These are phyloP conservation scores for Sesbania bispinosa DNA, from an alignment of 306 rosid species.

Conservation along the genomic window DNA sequence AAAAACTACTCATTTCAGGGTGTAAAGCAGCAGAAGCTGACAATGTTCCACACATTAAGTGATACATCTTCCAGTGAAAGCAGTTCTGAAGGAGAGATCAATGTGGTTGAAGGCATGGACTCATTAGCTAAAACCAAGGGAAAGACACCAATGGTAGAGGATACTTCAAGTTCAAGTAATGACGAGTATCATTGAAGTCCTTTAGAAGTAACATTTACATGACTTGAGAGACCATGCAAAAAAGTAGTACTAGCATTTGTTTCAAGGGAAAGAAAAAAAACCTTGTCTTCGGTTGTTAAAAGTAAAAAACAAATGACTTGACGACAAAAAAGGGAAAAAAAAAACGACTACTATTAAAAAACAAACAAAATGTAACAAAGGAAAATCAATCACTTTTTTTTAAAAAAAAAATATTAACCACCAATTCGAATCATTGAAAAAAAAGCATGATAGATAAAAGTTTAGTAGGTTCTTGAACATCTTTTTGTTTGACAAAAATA, in stretches of 20 bases:
- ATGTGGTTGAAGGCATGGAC: slow-evolving; percentile 31
- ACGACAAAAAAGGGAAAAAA: too few species aligned
- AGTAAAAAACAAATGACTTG: not conserved
- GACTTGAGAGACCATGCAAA: not conserved
- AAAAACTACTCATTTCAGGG: slow-evolving; percentile 45
- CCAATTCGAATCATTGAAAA: not conserved
- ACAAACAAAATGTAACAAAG: not conserved
- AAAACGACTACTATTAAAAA: too few species aligned
- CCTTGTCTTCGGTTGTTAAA: not conserved
- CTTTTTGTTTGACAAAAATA: not conserved
- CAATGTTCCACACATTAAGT: slow-evolving; percentile 42
- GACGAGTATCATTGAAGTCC: not conserved
- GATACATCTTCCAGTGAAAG: slow-evolving; percentile 48
- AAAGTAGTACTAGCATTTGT: slow-evolving; percentile 11
- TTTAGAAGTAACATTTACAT: not conserved
- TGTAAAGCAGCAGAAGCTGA: slow-evolving; percentile 33
- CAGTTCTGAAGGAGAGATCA: slow-evolving; percentile 36
- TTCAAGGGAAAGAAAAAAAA: slow-evolving; percentile 25
- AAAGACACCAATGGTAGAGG: slow-evolving; percentile 21
- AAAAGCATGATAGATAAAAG: not conserved
- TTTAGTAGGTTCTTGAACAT: not conserved
- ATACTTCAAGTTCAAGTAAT: slow-evolving; percentile 12
- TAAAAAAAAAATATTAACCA: not conserved
- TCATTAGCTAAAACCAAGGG: slow-evolving; percentile 20
- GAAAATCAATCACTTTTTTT: not conserved